Conservation (phyloP, 2,329 filamentous ascomycete genomes). For the Fusarium nodosum region DNA sequence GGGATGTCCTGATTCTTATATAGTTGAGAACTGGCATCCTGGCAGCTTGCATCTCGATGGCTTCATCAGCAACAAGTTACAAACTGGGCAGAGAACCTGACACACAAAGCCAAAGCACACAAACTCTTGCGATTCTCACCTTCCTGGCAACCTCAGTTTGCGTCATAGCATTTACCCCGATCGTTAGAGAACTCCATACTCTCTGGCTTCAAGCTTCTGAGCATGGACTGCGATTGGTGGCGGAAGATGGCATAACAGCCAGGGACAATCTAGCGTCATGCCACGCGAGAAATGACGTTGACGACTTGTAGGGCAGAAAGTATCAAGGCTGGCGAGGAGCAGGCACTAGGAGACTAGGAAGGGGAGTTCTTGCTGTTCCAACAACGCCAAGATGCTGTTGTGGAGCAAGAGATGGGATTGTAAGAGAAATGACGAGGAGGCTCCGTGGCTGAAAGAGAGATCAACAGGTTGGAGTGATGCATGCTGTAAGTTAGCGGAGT, state of each 20-base stretch:
- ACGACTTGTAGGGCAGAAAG: conserved; percentile 40
- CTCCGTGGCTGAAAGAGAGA: conserved; percentile 34
- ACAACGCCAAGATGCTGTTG: conserved; percentile 41
- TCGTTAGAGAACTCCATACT: conserved; percentile 24
- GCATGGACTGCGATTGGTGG: conserved; percentile 28
- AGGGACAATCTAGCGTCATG: conserved; percentile 46
- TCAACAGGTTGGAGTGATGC: conserved; percentile 23
- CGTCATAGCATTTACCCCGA: conserved; percentile 46
- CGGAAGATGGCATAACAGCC: conserved; percentile 19
- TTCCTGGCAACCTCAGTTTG: conserved; percentile 40
- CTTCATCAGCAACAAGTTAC: conserved; percentile 19
- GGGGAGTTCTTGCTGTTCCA: conserved; percentile 27
- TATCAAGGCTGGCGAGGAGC: conserved; percentile 1
- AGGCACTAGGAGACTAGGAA: conserved; percentile 21
- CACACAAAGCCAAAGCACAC: conserved; percentile 14
- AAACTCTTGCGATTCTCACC: conserved; percentile 16
- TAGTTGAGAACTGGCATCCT: conserved; percentile 25
- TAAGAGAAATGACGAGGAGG: conserved; percentile 42
- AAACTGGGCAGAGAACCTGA: conserved; percentile 30
- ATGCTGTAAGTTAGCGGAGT: conserved; percentile 16
- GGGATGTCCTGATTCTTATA: conserved; percentile 43
- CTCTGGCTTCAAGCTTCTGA: conserved; percentile 14
- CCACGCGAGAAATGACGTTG: conserved; percentile 45
- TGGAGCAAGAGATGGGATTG: conserved; percentile 33
- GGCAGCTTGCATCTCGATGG: conserved; percentile 36